These are phyloP conservation scores for Hymenoscyphus salicellus DNA, from an alignment of 2,329 filamentous ascomycete genomes.

Conservation along the genomic window DNA sequence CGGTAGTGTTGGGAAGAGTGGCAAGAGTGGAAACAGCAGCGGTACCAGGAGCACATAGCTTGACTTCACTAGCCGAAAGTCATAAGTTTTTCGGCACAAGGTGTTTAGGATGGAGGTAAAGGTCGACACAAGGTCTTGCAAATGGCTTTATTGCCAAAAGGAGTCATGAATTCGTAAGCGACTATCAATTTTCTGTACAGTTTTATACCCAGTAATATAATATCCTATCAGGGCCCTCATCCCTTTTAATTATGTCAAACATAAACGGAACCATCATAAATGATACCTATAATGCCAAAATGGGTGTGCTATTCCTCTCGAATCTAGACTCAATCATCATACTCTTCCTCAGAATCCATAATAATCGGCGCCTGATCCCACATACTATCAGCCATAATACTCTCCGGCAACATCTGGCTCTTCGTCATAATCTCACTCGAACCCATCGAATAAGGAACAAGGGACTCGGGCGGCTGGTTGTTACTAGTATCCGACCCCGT, in stretches of 20 bases:
- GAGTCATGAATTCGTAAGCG: not conserved
- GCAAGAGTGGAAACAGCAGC: too few species aligned
- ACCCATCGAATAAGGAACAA: slow-evolving; percentile 29
- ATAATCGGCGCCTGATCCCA: slow-evolving; percentile 41
- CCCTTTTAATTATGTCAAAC: not conserved
- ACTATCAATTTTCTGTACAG: not conserved
- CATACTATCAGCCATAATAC: slow-evolving; percentile 41
- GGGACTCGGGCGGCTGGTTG: slow-evolving; percentile 13
- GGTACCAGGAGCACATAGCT: not conserved
- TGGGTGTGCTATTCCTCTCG: not conserved
- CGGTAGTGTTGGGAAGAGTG: too few species aligned
- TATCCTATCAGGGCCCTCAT: not conserved
- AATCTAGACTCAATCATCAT: slow-evolving; percentile 15
- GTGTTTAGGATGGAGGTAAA: not conserved
- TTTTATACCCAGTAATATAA: not conserved
- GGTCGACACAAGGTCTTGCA: too few species aligned
- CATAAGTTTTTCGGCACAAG: not conserved
- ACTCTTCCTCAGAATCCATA: slow-evolving; percentile 45
- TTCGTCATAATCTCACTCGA: slow-evolving; percentile 45
- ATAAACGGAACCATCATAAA: not conserved
- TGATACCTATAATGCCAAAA: not conserved
- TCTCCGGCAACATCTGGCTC: slow-evolving; percentile 54
- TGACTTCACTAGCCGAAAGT: not conserved
- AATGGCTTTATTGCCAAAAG: not conserved
- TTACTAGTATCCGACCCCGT: not conserved